Evolutionary conservation across 345 rosid genomes (phyloP), one percentile per base, ranked within the genome.

Genomic region (Eutrema yunnanense): DNA sequence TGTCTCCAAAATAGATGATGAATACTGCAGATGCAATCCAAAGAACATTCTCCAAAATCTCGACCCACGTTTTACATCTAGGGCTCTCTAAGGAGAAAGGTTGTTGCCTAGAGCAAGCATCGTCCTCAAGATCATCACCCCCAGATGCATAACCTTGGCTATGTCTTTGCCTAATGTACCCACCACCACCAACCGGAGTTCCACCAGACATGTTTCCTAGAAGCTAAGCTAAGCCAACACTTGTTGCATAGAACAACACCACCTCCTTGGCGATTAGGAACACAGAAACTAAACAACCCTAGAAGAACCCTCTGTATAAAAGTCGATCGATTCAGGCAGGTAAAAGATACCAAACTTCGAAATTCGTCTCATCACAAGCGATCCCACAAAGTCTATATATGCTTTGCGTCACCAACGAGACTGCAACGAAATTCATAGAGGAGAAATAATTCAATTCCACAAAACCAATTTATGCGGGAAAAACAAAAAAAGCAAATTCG

Each of bases 101-200:
- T 6, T 85, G 85, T 1, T 49, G 72, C 79, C 97, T 85, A n/a
- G 97, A 94, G 71, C 89, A 89, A 10, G 96, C 96, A 82, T 89
- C 98, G 56, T 94, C 98, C 65, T 94, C 98, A 61, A 89, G 81
- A 70, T 90, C 95, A 63, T 94, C 98, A 37, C 92, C 83, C 54
- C 97, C 81, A 4, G 97, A 94, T 36, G 87, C 89, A 80, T 89
- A 89, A 0, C 98, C 98, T 80, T 83, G 96, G 74, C 97, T 90
- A 78, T 90, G 96, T 71, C 98, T 87, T 81, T 90, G 98, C 81
- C 97, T 88, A 85, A 89, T 86, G 74, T 84, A 87, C 19, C 98
- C 95, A 70, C 98, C 96, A 62, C 93, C 96, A 57, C 80, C 88
- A 40, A 82, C 85, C 1, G 98, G 98, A 48, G 97, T 83, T 60